A percentile compares a stretch with the other conserved stretches of the same genome.
Conservation (phyloP, 352 stramenopile species). For the Elongisporangium undulatum region DNA sequence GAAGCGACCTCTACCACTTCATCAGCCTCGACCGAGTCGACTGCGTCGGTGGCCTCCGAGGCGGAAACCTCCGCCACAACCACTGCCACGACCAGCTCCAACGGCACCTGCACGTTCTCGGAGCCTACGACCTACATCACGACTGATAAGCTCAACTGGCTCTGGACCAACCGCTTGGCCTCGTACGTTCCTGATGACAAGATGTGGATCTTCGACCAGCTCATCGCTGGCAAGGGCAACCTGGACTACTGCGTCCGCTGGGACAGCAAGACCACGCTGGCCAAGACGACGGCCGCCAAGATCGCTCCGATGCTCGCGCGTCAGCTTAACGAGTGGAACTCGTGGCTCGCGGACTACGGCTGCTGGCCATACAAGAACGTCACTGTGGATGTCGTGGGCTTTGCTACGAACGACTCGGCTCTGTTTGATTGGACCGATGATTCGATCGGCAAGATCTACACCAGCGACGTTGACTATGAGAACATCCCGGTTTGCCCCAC, state of each 20-base stretch:
- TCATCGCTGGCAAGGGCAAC: constrained; percentile 33
- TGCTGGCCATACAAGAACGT: constrained; percentile 17
- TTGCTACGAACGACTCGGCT: constrained; percentile 10
- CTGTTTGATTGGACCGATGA: constrained; percentile 14
- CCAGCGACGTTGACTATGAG: constrained; percentile 1
- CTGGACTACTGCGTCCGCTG: constrained; percentile 48
- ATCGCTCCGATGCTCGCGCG: constrained; percentile 3
- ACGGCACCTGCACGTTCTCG: too few relatives aligned
- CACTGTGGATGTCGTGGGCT: constrained; percentile 20
- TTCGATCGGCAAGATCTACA: constrained; percentile 12
- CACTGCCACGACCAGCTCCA: too few relatives aligned
- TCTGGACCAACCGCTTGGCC: too few relatives aligned
- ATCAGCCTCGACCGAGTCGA: too few relatives aligned
- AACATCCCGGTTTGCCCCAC: constrained; percentile 9
- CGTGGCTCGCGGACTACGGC: constrained; percentile 17
- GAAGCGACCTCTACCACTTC: too few relatives aligned
- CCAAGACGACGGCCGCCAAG: constrained; percentile 10
- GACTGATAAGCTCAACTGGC: too few relatives aligned
- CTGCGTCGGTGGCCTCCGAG: too few relatives aligned
- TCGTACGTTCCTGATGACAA: too few relatives aligned
- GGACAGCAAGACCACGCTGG: constrained; percentile 33
- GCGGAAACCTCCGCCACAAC: too few relatives aligned
- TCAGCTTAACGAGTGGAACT: constrained; percentile 20
- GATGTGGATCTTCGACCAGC: constrained; percentile 34
- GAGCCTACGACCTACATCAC: too few relatives aligned